Conservation (phyloP, 441 rosid species). For the Euphorbia neoarborescens region DNA sequence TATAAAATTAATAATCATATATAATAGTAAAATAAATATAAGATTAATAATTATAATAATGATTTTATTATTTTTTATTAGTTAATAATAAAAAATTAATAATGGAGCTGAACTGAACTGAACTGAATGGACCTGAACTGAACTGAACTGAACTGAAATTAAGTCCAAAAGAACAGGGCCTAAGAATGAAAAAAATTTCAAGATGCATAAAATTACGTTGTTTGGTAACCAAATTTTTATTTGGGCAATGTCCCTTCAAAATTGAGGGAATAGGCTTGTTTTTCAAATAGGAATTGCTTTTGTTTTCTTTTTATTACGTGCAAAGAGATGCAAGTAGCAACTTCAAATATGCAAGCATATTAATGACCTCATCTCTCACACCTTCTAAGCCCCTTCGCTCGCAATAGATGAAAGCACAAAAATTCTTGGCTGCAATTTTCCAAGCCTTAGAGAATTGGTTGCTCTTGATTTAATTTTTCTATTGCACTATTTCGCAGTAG, state of each 20-base stretch:
- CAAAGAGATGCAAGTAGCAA: background rate
- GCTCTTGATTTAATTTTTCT: background rate
- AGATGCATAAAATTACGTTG: background rate
- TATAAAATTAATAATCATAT: no score
- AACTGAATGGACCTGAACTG: no score
- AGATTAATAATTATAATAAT: no score
- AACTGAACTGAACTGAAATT: no score
- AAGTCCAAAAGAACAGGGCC: no score
- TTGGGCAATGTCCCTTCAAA: background rate
- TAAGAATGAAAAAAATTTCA: background rate
- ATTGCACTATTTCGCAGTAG: no score
- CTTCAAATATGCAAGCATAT: background rate
- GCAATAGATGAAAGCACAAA: background rate
- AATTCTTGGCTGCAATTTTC: background rate
- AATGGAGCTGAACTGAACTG: no score
- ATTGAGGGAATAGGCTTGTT: background rate
- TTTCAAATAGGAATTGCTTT: background rate
- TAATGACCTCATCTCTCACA: background rate
- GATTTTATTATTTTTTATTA: no score
- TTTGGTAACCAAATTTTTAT: background rate
- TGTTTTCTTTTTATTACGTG: background rate
- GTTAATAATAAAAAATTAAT: no score
- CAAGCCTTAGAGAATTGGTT: background rate
- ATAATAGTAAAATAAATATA: no score
- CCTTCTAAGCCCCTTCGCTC: background rate